phyloP scores from a whole-genome alignment of 257 asterid genomes.

The Salvia hispanica region DNA sequence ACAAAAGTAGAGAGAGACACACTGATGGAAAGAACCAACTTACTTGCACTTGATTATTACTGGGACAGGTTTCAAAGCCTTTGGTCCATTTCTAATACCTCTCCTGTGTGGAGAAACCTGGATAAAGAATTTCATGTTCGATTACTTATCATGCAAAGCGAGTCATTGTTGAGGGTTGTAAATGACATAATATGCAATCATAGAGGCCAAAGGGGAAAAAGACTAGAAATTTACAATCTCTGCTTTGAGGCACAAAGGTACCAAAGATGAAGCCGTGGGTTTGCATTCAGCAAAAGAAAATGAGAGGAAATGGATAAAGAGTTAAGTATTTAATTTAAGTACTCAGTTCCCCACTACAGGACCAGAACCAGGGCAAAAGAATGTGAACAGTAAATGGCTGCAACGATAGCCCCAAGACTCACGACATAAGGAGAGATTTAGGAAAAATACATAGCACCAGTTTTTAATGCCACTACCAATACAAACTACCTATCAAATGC shows the following conservation, averaged over 20 bases:
- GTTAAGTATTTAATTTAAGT: not conserved
- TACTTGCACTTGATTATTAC: slow-evolving; percentile 95
- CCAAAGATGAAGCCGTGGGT: not conserved
- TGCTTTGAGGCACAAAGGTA: not conserved
- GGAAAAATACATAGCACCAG: not conserved
- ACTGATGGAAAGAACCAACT: slow-evolving; percentile 36
- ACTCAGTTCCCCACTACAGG: not conserved
- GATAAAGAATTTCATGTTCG: slow-evolving; percentile 29
- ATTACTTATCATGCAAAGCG: slow-evolving; percentile 15
- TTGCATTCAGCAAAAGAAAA: not conserved
- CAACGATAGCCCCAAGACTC: not conserved
- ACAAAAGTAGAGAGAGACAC: not conserved
- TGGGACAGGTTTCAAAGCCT: slow-evolving; percentile 95
- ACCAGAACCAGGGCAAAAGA: not conserved
- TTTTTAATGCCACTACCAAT: not conserved
- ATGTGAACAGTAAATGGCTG: not conserved
- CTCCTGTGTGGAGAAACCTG: slow-evolving; percentile 84
- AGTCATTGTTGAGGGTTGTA: not conserved
- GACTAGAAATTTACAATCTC: not conserved
- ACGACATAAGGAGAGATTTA: not conserved
- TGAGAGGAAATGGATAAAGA: not conserved
- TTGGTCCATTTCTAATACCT: slow-evolving; percentile 96
- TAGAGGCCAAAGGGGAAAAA: not conserved
- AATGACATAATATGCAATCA: not conserved
- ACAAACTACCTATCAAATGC: not conserved